phyloP scores from a whole-genome alignment of 2,329 filamentous ascomycete genomes.

The Colletotrichum sp. region DNA sequence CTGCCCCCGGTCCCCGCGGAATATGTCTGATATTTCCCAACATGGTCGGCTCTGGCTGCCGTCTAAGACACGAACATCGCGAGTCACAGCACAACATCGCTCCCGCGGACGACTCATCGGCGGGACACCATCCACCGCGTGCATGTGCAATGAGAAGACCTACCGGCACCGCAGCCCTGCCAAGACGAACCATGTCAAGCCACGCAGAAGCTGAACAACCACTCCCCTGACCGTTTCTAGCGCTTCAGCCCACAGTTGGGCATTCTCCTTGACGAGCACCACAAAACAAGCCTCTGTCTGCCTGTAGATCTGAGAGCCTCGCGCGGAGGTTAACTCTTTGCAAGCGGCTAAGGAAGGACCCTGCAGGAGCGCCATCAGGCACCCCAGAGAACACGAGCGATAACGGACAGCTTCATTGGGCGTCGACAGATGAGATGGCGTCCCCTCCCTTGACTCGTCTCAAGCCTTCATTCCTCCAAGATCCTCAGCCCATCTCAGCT shows the following conservation, averaged over 20 bases:
- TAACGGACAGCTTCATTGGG: neutral
- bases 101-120: neutral
- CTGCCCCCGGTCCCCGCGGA: constrained; percentile 10
- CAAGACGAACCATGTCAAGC: neutral
- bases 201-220: constrained; percentile 14
- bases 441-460: constrained; percentile 6
- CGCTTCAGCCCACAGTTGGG: neutral
- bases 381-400: neutral
- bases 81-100: neutral
- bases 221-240: neutral
- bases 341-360: neutral
- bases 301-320: neutral
- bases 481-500: neutral
- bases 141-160: neutral
- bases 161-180: neutral
- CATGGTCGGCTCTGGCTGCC: neutral
- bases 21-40: neutral
- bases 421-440: neutral
- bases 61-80: neutral
- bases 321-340: neutral
- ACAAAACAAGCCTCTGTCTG: neutral
- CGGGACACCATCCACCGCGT: neutral
- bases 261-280: neutral
- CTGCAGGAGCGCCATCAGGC: neutral
- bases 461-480: neutral